Conservation (phyloP, 1,284 basidiomycete genomes). For the Athelia sp. region DNA sequence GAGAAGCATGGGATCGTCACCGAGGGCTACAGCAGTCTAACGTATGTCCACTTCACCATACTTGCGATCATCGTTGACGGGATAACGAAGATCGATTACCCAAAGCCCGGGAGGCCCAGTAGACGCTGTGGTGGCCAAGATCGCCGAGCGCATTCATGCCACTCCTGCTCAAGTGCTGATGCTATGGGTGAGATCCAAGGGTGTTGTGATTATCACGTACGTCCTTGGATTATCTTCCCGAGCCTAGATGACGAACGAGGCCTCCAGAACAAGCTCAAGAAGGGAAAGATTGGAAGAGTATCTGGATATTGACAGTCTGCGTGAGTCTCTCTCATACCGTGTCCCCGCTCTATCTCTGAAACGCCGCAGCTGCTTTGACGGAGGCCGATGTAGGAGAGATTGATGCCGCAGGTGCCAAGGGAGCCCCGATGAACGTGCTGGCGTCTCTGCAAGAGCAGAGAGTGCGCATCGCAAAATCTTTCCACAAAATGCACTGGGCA, state of each 20-base stretch:
- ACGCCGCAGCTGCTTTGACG: conserved; percentile 20
- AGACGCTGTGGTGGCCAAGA: conserved; percentile 43
- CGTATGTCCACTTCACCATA: conserved; percentile 31
- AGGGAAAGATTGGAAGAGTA: conserved; percentile 52
- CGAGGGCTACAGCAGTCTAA: conserved; percentile 69
- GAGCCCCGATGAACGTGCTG: conserved; percentile 2
- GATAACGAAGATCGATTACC: conserved; percentile 40
- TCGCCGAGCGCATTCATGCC: conserved; percentile 38
- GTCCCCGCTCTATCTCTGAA: not conserved
- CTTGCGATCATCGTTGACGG: not conserved
- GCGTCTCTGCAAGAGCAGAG: too few relatives aligned
- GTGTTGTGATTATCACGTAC: conserved; percentile 57
- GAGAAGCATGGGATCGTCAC: conserved; percentile 59
- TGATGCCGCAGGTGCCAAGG: conserved; percentile 34
- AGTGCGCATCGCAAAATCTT: too few relatives aligned
- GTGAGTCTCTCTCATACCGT: conserved; percentile 25
- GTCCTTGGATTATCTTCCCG: conserved; percentile 14
- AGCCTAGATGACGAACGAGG: not conserved
- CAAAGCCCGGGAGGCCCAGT: conserved; percentile 51
- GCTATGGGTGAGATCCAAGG: conserved; percentile 46
- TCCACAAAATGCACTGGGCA: too few relatives aligned
- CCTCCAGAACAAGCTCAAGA: conserved; percentile 43
- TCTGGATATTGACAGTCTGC: conserved; percentile 42
- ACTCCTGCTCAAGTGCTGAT: conserved; percentile 54
- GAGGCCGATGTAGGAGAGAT: conserved; percentile 34